Conservation (phyloP, 73 alveolate species). For the Blepharisma japonicum region DNA sequence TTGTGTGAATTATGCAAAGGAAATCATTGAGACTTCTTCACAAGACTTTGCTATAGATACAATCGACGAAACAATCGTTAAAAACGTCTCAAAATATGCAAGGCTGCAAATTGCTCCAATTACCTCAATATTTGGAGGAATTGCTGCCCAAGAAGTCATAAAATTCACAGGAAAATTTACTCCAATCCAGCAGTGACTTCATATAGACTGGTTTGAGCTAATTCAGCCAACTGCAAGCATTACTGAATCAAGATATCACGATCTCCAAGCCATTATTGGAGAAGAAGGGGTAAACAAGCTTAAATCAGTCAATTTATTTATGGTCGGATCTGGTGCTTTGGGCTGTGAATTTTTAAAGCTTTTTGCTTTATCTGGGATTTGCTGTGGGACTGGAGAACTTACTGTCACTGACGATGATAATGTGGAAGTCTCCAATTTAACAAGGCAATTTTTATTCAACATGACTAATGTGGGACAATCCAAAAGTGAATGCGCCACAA, state of each 20-base stretch:
- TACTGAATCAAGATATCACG: conserved; percentile 39
- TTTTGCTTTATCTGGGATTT: conserved; percentile 95
- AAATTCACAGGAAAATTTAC: conserved; percentile 98
- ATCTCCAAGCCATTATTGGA: conserved; percentile 90
- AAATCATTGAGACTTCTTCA: conserved; percentile 50
- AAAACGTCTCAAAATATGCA: conserved; percentile 78
- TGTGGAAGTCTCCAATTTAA: conserved; percentile 92
- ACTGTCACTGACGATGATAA: conserved; percentile 98
- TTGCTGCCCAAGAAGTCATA: conserved; percentile 96
- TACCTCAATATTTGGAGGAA: conserved; percentile 99
- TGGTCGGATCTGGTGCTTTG: conserved; percentile 94
- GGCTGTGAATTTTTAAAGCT: conserved; percentile 94
- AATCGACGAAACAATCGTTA: conserved; percentile 77
- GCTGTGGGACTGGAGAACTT: conserved; percentile 82
- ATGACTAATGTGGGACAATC: conserved; percentile 86
- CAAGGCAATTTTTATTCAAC: conserved; percentile 90
- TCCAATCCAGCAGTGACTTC: conserved; percentile 96
- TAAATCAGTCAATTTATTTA: neutral
- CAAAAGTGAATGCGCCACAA: conserved; percentile 89
- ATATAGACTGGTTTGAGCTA: conserved; percentile 80
- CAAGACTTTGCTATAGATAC: conserved; percentile 55
- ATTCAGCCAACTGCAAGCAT: neutral
- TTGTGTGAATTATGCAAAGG: conserved; percentile 45
- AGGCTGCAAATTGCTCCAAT: conserved; percentile 88
- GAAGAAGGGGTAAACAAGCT: conserved; percentile 70